A percentile compares a stretch with the other conserved stretches of the same genome.
phyloP scores from a whole-genome alignment of 2,329 filamentous ascomycete species.

The Arthroderma uncinatum region DNA sequence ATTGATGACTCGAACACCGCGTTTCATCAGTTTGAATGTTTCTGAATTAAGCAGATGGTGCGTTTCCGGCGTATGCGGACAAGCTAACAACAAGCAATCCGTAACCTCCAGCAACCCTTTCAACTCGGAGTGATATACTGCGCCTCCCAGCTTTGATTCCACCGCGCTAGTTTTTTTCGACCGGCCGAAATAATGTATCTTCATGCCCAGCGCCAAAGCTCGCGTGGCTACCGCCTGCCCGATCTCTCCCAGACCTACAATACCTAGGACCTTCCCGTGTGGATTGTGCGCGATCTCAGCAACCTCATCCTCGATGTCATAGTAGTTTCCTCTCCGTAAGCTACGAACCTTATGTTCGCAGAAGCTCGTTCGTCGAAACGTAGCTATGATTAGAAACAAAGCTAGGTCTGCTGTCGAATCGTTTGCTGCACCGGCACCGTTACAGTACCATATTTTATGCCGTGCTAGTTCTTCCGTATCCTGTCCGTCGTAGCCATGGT shows the following conservation, averaged over 20 bases:
- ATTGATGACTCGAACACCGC: conserved; percentile 60
- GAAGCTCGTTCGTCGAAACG: conserved; percentile 12
- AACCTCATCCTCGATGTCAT: conserved; percentile 9
- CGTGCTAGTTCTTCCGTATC: conserved; percentile 14
- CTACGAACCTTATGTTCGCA: conserved; percentile 12
- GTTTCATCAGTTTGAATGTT: conserved; percentile 61
- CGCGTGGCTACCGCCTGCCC: conserved; percentile 10
- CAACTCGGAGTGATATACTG: conserved; percentile 13
- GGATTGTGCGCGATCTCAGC: conserved; percentile 9
- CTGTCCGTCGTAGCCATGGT: conserved; percentile 14
- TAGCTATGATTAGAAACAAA: conserved; percentile 14
- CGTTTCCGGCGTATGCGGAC: conserved; percentile 40
- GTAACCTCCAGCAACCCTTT: conserved; percentile 11
- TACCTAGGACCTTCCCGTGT: conserved; percentile 12
- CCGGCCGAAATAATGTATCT: conserved; percentile 14
- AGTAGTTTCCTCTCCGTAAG: conserved; percentile 11
- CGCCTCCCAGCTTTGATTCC: conserved; percentile 10
- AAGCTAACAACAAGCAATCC: conserved; percentile 15
- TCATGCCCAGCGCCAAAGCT: conserved; percentile 14
- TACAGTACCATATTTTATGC: conserved; percentile 14
- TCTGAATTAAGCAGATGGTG: conserved; percentile 56
- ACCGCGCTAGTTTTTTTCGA: conserved; percentile 7
- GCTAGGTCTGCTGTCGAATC: conserved; percentile 15
- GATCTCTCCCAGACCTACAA: conserved; percentile 15
- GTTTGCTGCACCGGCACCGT: conserved; percentile 13